phyloP scores from a whole-genome alignment of 768 basidiomycete genomes.

The Pholiota conissans region DNA sequence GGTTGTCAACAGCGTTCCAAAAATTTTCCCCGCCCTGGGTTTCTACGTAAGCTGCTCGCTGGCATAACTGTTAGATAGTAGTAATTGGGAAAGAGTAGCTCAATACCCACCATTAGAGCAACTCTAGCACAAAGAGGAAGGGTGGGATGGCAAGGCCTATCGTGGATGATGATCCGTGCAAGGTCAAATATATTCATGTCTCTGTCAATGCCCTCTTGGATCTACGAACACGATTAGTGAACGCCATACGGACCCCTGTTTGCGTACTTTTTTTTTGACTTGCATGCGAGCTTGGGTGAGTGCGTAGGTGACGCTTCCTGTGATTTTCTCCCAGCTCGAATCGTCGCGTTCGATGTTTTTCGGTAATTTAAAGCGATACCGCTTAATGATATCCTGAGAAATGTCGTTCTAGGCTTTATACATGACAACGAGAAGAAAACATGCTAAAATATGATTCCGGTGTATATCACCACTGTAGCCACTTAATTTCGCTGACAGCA shows the following conservation, averaged over 20 bases:
- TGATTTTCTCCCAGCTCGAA: constrained; percentile 10
- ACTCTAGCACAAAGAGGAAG: constrained; percentile 15
- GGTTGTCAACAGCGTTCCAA: constrained; percentile 11
- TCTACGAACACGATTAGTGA: constrained; percentile 1
- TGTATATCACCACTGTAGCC: constrained; percentile 15
- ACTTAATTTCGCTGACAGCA: constrained; percentile 16
- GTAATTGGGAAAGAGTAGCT: background rate
- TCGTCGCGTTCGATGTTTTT: constrained; percentile 7
- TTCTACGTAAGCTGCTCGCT: constrained; percentile 9
- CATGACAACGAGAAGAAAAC: background rate
- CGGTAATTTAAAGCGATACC: constrained; percentile 8
- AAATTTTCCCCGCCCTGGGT: constrained; percentile 12
- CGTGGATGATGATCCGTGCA: constrained; percentile 9
- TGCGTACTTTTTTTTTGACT: constrained; percentile 13
- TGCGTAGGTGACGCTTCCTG: constrained; percentile 6
- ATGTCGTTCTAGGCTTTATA: background rate
- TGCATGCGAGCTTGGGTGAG: constrained; percentile 12
- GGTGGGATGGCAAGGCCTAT: constrained; percentile 10
- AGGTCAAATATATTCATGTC: constrained; percentile 12
- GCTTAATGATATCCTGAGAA: constrained; percentile 11
- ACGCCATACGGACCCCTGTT: too few species aligned
- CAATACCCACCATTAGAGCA: constrained; percentile 16
- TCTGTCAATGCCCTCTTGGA: constrained; percentile 4
- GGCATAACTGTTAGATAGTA: background rate
- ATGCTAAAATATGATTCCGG: constrained; percentile 13